A percentile compares a stretch with the other conserved stretches of the same genome.
Evolutionary conservation across 441 rosid species (phyloP).

Genomic region (Lepidium campestre): DNA sequence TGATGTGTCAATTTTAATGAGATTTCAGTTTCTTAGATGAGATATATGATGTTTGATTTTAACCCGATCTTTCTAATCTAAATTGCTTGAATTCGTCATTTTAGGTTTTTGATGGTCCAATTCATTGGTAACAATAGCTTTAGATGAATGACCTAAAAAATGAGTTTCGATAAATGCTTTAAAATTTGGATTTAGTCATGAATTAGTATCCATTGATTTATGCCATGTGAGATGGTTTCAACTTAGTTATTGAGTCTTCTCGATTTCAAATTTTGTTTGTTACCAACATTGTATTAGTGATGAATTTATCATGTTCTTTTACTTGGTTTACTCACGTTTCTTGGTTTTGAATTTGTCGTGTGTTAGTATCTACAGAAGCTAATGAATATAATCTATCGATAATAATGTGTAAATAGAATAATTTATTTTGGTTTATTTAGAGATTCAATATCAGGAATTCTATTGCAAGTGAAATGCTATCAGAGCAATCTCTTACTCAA

Average conservation of each 20-base stretch:
- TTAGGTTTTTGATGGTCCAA: not conserved
- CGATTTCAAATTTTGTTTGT: not conserved
- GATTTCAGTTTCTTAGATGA: no score
- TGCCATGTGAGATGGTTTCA: not conserved
- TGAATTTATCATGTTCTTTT: not conserved
- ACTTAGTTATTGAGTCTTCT: not conserved
- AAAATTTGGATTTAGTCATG: not conserved
- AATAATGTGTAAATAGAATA: no score
- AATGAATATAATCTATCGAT: not conserved
- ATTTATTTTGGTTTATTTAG: no score
- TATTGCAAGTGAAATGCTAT: no score
- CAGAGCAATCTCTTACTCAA: no score
- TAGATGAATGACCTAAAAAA: constrained; percentile 31
- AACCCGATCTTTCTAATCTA: no score
- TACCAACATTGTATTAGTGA: not conserved
- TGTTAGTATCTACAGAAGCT: not conserved
- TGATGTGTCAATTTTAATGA: no score
- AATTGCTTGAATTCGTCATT: not conserved
- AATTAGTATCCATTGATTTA: not conserved
- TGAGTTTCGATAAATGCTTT: not conserved
- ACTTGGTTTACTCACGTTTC: not conserved
- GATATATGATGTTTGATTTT: no score
- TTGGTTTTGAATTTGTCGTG: not conserved
- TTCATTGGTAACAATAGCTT: not conserved
- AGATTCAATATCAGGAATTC: no score